phyloP scores from a whole-genome alignment of 208 protist species.

The Leishmania mexicana region DNA sequence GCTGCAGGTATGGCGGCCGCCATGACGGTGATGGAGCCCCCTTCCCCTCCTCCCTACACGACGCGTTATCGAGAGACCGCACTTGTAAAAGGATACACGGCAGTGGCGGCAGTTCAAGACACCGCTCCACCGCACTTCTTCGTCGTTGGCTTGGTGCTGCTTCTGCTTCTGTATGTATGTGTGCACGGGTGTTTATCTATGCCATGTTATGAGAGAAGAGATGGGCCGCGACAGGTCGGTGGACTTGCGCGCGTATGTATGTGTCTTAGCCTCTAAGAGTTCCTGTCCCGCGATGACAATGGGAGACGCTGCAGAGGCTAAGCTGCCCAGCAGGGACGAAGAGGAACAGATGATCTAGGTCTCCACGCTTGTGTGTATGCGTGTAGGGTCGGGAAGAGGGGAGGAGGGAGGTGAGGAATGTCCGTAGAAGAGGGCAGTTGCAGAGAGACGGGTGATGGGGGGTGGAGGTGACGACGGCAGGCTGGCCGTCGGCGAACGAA shows the following conservation, averaged over 20 bases:
- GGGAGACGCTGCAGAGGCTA: neutral
- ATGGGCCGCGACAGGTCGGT: neutral
- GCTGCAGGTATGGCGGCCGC: neutral
- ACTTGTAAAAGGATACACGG: neutral
- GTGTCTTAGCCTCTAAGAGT: neutral
- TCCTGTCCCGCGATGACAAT: neutral
- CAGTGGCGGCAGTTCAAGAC: neutral
- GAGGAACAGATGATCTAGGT: neutral
- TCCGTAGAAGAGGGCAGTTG: neutral
- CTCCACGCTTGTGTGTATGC: neutral
- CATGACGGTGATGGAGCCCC: neutral
- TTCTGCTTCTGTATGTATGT: neutral
- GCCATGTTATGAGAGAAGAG: neutral
- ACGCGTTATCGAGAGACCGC: neutral
- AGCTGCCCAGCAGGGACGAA: neutral
- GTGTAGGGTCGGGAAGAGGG: neutral
- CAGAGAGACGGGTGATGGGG: neutral
- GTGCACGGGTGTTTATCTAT: neutral
- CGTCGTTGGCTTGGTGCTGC: neutral
- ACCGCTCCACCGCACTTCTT: neutral
- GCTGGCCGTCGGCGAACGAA: neutral
- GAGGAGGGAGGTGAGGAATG: neutral
- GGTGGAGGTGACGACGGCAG: neutral
- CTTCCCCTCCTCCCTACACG: neutral
- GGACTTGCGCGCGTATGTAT: conserved; percentile 4